phyloP scores from a whole-genome alignment of 169 alveolate species.

The Pseudocohnilembus persalinus region DNA sequence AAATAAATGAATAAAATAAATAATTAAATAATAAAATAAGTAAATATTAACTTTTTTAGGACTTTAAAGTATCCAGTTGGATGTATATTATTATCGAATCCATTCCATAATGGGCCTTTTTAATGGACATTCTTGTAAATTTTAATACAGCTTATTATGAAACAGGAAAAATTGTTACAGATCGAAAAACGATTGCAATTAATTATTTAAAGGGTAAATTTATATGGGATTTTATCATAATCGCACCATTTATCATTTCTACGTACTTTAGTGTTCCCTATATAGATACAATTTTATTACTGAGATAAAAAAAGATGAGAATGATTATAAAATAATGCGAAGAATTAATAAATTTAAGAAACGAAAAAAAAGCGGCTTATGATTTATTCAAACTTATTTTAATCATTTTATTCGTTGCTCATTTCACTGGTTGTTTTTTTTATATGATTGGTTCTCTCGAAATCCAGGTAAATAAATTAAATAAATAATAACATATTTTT shows the following conservation, averaged over 20 bases:
- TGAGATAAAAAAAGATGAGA: conserved; percentile 5
- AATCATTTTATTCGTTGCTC: conserved; percentile 22
- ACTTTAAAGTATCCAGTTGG: not conserved
- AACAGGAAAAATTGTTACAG: conserved; percentile 7
- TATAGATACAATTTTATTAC: not conserved
- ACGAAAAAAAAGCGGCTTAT: conserved; percentile 4
- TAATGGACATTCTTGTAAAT: conserved; percentile 5
- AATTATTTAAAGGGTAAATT: conserved; percentile 7
- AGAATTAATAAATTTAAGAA: conserved; percentile 14
- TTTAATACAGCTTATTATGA: conserved; percentile 21
- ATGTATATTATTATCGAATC: not conserved
- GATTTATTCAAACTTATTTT: conserved; percentile 12
- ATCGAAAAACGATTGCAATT: not conserved
- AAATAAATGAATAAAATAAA: not conserved
- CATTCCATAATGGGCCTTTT: conserved; percentile 18
- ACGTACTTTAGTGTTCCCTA: conserved; percentile 2
- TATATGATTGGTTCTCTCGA: not conserved
- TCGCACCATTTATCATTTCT: conserved; percentile 2
- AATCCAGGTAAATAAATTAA: not conserved
- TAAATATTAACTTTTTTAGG: too few species aligned
- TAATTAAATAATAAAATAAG: too few species aligned
- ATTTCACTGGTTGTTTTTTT: conserved; percentile 16
- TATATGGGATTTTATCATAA: conserved; percentile 5
- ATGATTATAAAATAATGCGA: not conserved
- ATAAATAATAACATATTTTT: not conserved